phyloP scores from a whole-genome alignment of 176 grass and related monocot species.

The Avena sativa region DNA sequence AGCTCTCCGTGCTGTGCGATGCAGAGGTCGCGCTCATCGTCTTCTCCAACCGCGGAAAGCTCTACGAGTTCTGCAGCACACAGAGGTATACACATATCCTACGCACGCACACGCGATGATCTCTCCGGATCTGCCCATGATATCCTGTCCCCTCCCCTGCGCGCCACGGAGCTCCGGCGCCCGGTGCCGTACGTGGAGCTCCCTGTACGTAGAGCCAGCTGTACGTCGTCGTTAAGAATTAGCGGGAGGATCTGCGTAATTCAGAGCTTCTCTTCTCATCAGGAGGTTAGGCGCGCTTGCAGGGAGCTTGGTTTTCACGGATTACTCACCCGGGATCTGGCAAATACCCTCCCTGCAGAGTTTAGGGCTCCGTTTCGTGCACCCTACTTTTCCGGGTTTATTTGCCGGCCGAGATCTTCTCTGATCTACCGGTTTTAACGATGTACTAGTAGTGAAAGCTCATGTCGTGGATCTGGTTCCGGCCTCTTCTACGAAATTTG shows the following conservation, averaged over 20 bases:
- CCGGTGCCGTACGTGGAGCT: neutral
- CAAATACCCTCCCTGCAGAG: neutral
- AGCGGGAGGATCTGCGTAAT: neutral
- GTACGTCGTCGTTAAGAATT: neutral
- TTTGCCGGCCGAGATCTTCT: neutral
- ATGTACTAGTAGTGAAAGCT: neutral
- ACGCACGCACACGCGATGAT: neutral
- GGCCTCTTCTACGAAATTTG: neutral
- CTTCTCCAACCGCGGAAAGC: constrained; percentile 83
- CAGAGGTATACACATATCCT: constrained; percentile 38
- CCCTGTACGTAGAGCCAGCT: neutral
- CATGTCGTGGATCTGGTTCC: neutral
- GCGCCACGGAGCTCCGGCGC: neutral
- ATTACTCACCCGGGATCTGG: neutral
- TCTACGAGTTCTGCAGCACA: constrained; percentile 81
- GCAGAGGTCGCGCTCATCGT: constrained; percentile 80
- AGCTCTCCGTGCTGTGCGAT: constrained; percentile 86
- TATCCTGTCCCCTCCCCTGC: neutral
- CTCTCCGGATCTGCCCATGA: constrained; percentile 22
- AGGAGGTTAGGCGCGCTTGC: neutral
- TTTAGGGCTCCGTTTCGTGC: constrained; percentile 28
- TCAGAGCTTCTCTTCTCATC: neutral
- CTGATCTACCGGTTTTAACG: neutral
- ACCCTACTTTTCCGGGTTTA: neutral
- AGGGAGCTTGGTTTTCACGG: neutral